Conservation (phyloP, 78 protist species). For the Cyanophora paradoxa region DNA sequence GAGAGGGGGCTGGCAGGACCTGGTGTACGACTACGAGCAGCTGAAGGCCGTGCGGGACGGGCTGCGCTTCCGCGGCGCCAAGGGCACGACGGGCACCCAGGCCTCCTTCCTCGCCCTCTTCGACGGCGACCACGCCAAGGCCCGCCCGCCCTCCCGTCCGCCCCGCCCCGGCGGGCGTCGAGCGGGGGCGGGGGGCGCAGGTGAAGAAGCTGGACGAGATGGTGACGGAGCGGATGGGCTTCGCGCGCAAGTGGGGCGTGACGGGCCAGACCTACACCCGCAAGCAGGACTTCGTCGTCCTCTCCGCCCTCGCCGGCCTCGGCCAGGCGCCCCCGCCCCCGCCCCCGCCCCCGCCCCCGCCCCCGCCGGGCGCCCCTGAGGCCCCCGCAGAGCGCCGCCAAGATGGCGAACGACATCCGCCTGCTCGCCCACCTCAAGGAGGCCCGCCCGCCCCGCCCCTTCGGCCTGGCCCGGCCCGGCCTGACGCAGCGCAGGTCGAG, state of each 20-base stretch:
- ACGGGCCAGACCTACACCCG: constrained; percentile 61
- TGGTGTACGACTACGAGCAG: no score
- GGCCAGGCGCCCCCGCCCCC: no score
- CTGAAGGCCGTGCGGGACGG: no score
- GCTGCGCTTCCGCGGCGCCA: constrained; percentile 54
- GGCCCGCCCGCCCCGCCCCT: no score
- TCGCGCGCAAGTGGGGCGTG: not conserved
- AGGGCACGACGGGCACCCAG: constrained; percentile 72
- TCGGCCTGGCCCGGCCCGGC: no score
- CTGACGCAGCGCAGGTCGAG: constrained; percentile 5
- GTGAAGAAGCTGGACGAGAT: constrained; percentile 18
- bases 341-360: no score
- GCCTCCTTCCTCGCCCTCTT: constrained; percentile 53
- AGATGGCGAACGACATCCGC: constrained; percentile 57
- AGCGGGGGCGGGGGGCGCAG: not conserved
- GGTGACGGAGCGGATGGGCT: constrained; percentile 34
- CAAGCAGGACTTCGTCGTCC: constrained; percentile 29
- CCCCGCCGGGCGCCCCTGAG: no score
- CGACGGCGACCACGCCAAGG: constrained; percentile 37
- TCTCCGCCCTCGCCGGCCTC: not conserved
- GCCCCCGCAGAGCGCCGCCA: constrained; percentile 36
- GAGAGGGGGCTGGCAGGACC: no score
- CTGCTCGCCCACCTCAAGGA: constrained; percentile 44
- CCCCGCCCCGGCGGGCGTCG: not conserved
- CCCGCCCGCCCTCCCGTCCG: no score